Evolutionary conservation across 2,329 filamentous ascomycete species (phyloP).

Genomic region (Claviceps sp.): DNA sequence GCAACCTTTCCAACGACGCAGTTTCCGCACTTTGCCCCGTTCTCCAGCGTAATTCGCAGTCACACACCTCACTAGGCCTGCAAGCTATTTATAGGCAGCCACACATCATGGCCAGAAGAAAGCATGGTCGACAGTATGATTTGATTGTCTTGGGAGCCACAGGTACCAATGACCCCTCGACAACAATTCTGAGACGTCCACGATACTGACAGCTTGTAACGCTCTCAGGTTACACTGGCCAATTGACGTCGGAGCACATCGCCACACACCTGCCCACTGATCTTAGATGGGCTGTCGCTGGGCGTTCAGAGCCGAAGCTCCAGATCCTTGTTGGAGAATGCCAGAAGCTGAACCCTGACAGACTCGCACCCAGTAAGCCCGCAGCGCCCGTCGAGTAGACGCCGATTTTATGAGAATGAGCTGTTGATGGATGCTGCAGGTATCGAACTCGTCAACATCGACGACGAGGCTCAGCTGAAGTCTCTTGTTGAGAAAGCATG

Average conservation of each 20-base stretch:
- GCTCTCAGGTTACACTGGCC: conserved; percentile 64
- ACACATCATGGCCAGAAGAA: conserved; percentile 29
- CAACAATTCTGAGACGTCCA: not conserved
- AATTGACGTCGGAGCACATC: conserved; percentile 63
- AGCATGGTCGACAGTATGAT: conserved; percentile 42
- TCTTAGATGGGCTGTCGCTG: conserved; percentile 78
- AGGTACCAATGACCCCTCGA: conserved; percentile 23
- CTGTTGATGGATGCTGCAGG: conserved; percentile 16
- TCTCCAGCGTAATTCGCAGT: not conserved
- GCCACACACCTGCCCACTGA: conserved; percentile 56
- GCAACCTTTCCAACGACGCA: not conserved
- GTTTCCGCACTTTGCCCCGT: not conserved
- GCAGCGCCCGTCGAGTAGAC: not conserved
- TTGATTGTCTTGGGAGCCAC: conserved; percentile 44
- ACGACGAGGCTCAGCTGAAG: conserved; percentile 30
- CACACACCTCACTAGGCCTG: not conserved
- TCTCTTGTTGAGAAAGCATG: conserved; percentile 41
- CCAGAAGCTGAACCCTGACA: conserved; percentile 53
- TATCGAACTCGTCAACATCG: conserved; percentile 38
- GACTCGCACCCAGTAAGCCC: conserved; percentile 51
- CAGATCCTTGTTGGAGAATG: conserved; percentile 53
- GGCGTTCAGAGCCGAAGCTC: conserved; percentile 67
- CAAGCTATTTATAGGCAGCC: not conserved
- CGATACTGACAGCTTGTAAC: not conserved
- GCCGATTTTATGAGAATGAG: not conserved